phyloP scores from a whole-genome alignment of 129 eudicot species.

The Dittrichia graveolens region DNA sequence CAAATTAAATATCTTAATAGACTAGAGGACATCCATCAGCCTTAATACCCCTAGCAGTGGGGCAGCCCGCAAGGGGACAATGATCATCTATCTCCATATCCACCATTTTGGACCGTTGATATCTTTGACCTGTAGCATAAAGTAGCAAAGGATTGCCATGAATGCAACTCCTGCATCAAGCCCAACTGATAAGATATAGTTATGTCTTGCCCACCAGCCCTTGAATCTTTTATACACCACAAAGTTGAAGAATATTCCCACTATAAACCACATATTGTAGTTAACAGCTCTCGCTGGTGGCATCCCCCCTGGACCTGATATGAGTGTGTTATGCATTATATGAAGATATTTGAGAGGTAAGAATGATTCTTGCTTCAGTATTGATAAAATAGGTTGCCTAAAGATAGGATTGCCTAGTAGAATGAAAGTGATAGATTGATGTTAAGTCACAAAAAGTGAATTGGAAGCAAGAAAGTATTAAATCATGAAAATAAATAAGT shows the following conservation, averaged over 20 bases:
- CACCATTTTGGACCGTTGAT: conserved; percentile 74
- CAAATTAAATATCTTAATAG: not conserved
- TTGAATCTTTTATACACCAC: conserved; percentile 56
- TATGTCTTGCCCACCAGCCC: conserved; percentile 86
- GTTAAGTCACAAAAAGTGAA: too few species aligned
- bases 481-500: too few species aligned
- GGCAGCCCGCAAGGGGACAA: conserved; percentile 75
- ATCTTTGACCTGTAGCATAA: conserved; percentile 56
- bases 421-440: too few species aligned
- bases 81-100: conserved; percentile 65
- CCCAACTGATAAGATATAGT: conserved; percentile 75
- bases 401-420: too few species aligned
- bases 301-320: conserved; percentile 59
- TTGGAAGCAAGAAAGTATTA: too few species aligned
- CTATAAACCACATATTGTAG: conserved; percentile 62
- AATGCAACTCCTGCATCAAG: conserved; percentile 84
- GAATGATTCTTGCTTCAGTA: too few species aligned
- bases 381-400: too few species aligned
- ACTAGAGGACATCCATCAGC: conserved; percentile 61
- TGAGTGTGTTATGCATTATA: too few species aligned
- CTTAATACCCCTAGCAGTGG: conserved; percentile 65
- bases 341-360: too few species aligned
- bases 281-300: conserved; percentile 75
- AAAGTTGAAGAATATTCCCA: conserved; percentile 66
- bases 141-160: conserved; percentile 66